Base-by-base conservation (phyloP, 768 basidiomycete species). In the Clitopilus hobsonii region DNA sequence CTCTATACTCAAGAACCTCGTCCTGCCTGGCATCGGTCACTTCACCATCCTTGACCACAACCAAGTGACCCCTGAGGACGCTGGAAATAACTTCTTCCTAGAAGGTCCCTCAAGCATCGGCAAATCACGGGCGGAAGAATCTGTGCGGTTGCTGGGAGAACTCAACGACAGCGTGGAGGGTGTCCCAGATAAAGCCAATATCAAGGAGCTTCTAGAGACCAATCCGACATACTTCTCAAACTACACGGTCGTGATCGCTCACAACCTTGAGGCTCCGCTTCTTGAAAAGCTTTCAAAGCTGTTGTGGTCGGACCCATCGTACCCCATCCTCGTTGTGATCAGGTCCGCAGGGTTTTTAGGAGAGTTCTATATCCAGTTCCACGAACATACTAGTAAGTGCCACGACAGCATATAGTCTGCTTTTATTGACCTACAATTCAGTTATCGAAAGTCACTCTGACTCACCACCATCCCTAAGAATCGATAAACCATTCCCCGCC, bases 61-160 rank as follows among this genome's bases (percentile, higher is more conserved):
- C 2, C 53, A 67, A 32, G 86, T 87, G 25, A 77, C 84, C 0
- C 77, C 84, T 1, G 81, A 85, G 54, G 95, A 98, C 62, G 85
- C 93, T 0, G 94, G 94, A 0, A 92, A 94, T 76, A 98, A 98
- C 74, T 99, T 99, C 75, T 99, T 98, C 73, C 76, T 99, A 23
- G 82, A 89, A 36, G 88, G 85, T 0, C 69, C 72, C 3, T 71
- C 81, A n/a, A 90, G 87, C 62, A 77, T 98, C 45, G 93, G 92
- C 5, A 88, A 86, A 67, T 77, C 78, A 53, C 83, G 91, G 28
- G 93, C 96, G 0, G 68, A 81, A 50, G 91, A 98, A 67, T 86
- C 88, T 1, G 90, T 91, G 16, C 76, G 80, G 16, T 76, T 89
- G 51, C 78, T 98, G 10, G 65, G 74, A 3, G 97, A 98, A 69